Conservation (phyloP, 129 eudicot species). For the Flaveria brownii region DNA sequence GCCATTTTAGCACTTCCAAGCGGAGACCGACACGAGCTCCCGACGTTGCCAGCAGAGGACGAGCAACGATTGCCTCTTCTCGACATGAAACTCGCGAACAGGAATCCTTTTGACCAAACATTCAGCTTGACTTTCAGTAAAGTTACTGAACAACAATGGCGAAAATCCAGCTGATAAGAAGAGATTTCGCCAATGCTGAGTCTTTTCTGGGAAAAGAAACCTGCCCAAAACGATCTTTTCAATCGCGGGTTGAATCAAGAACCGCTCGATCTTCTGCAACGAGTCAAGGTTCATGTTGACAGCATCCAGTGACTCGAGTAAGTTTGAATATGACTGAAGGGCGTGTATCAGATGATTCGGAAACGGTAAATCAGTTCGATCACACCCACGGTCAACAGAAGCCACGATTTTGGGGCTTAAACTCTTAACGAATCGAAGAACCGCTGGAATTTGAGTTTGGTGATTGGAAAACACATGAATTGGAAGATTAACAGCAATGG, state of each 20-base stretch:
- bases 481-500: conserved; percentile 84
- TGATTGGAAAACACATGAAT: conserved; percentile 50
- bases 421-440: conserved; percentile 69
- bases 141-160: conserved; percentile 71
- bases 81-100: conserved; percentile 80
- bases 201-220: conserved; percentile 55
- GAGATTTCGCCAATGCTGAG: conserved; percentile 78
- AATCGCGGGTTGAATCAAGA: conserved; percentile 71
- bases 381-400: conserved; percentile 83
- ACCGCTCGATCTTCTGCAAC: conserved; percentile 76
- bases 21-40: conserved; percentile 77
- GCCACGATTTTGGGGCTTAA: conserved; percentile 73
- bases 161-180: conserved; percentile 76
- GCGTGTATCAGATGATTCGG: conserved; percentile 75
- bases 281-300: conserved; percentile 65
- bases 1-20: conserved; percentile 76
- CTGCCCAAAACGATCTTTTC: conserved; percentile 72
- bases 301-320: conserved; percentile 87
- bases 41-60: conserved; percentile 85
- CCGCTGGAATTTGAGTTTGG: conserved; percentile 48
- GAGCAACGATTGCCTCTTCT: conserved; percentile 76
- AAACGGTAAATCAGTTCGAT: conserved; percentile 73
- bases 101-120: conserved; percentile 87
- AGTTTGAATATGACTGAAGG: conserved; percentile 67
- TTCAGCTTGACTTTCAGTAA: conserved; percentile 91